Conservation (phyloP, 1,284 basidiomycete genomes). For the Boletellus deceptivus region DNA sequence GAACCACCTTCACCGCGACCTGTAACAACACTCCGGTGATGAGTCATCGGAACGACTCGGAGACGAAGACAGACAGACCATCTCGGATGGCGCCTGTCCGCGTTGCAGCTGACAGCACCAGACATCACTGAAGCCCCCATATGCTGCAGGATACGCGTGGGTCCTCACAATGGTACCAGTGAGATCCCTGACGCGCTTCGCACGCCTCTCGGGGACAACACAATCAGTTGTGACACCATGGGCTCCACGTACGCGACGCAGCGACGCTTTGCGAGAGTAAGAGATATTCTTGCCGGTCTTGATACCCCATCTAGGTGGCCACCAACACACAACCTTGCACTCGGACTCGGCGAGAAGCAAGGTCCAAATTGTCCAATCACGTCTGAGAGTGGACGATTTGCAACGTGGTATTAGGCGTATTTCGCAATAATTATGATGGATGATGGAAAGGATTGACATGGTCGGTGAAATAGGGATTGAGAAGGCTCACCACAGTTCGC, state of each 20-base stretch:
- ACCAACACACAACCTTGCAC: rapidly evolving
- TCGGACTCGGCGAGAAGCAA: neutral
- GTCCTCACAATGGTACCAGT: constrained; percentile 14
- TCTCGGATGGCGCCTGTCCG: neutral
- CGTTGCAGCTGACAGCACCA: constrained; percentile 19
- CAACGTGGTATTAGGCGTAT: rapidly evolving
- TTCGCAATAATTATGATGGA: too few species aligned
- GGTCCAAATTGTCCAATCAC: too few species aligned
- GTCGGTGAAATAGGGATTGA: neutral
- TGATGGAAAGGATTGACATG: neutral
- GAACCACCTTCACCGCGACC: constrained; percentile 46
- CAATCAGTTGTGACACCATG: neutral
- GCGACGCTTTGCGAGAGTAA: neutral
- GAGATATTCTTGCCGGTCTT: neutral
- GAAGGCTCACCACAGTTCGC: neutral
- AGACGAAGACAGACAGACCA: constrained; percentile 12
- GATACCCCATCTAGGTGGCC: neutral
- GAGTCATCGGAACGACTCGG: neutral
- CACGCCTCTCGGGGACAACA: neutral
- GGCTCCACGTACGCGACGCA: neutral
- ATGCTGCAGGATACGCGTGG: constrained; percentile 16
- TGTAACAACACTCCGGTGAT: constrained; percentile 9
- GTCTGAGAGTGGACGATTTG: too few species aligned
- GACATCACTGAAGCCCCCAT: constrained; percentile 29
- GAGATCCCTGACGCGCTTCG: constrained; percentile 9